These are phyloP conservation scores for Scheffersomyces illinoinensis DNA, from an alignment of 1,139 yeast species.

Conservation along the genomic window DNA sequence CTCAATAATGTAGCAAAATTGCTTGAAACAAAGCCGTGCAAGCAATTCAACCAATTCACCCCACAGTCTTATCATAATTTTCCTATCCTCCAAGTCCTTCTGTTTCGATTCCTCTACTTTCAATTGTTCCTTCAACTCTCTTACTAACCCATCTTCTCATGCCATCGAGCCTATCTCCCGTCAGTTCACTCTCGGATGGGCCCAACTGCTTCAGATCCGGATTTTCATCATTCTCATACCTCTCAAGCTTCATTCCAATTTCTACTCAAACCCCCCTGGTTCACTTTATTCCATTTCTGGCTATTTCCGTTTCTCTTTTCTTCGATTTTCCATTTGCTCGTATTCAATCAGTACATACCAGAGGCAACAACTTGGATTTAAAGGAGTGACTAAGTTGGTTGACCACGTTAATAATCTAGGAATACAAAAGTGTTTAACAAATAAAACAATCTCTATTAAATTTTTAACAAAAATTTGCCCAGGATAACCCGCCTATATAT, in stretches of 20 bases:
- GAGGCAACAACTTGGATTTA: conserved; percentile 79
- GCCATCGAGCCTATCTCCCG: neutral
- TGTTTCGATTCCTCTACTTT: too few relatives aligned
- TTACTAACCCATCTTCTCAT: neutral
- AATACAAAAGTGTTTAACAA: neutral
- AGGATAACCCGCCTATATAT: neutral
- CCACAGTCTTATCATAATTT: neutral
- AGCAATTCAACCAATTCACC: neutral
- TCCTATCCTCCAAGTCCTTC: neutral
- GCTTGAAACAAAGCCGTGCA: neutral
- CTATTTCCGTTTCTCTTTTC: neutral
- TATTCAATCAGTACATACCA: conserved; percentile 57
- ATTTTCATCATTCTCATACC: neutral
- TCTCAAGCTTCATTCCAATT: neutral
- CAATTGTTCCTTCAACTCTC: neutral
- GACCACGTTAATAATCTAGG: neutral
- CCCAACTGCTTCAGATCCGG: neutral
- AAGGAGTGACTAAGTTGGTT: conserved; percentile 1
- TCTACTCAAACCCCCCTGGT: neutral
- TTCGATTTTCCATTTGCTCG: neutral
- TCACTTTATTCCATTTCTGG: neutral
- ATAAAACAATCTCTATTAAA: neutral
- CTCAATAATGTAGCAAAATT: neutral
- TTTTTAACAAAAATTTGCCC: neutral
- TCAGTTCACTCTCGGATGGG: neutral